Conservation (phyloP, 2,329 filamentous ascomycete genomes). For the Penicillium sp. region DNA sequence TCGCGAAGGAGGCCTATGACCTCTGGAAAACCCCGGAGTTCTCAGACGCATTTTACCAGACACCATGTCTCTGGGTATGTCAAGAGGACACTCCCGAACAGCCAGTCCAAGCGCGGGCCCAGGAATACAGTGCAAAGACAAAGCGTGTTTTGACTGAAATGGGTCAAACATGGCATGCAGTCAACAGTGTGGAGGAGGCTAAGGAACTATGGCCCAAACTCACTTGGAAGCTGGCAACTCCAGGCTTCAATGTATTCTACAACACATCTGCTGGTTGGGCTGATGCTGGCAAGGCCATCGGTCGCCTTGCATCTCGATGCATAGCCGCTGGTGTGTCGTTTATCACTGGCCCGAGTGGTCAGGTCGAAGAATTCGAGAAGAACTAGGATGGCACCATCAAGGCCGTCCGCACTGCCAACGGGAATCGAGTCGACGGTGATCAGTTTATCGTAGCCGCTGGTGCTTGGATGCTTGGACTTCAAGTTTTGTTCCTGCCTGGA, state of each 20-base stretch:
- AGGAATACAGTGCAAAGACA: conserved; percentile 25
- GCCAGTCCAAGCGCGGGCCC: conserved; percentile 19
- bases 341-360: conserved; percentile 25
- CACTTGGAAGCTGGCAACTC: conserved; percentile 16
- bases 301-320: conserved; percentile 23
- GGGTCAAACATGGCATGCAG: conserved; percentile 24
- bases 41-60: conserved; percentile 24
- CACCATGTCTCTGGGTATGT: conserved; percentile 25
- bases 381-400: conserved; percentile 43
- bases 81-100: conserved; percentile 22
- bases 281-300: conserved; percentile 25
- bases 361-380: conserved; percentile 39
- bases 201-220: conserved; percentile 23
- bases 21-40: conserved; percentile 55
- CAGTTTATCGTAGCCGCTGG: conserved; percentile 76
- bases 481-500: conserved; percentile 69
- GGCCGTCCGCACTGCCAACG: conserved; percentile 56
- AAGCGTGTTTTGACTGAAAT: conserved; percentile 24
- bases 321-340: conserved; percentile 25
- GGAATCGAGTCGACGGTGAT: conserved; percentile 56
- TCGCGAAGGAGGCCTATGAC: conserved; percentile 69
- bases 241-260: conserved; percentile 28
- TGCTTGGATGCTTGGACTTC: conserved; percentile 87
- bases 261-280: conserved; percentile 32
- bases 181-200: conserved; percentile 17